These are phyloP conservation scores for Colletotrichum sp. DNA, from an alignment of 2,329 filamentous ascomycete species.

Conservation along the genomic window DNA sequence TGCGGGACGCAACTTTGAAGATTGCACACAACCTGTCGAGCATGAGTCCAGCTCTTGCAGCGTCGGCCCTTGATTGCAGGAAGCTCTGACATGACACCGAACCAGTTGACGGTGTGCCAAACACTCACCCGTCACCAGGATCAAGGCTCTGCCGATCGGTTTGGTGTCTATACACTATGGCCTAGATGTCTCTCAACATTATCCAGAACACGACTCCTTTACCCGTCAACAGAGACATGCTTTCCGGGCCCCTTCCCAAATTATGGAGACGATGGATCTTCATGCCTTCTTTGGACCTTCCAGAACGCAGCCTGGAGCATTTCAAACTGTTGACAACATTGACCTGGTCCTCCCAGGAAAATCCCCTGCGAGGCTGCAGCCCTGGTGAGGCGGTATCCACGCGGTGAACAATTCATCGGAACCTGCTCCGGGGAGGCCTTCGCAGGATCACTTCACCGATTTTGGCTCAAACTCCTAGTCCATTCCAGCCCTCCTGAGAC, in stretches of 20 bases:
- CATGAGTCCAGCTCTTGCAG: not conserved
- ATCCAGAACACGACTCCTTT: not conserved
- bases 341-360: not conserved
- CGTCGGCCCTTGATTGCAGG: not conserved
- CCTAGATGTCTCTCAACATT: not conserved
- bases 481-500: not conserved
- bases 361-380: not conserved
- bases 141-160: not conserved
- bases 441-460: not conserved
- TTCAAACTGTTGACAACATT: not conserved
- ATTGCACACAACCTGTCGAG: not conserved
- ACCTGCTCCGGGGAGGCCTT: constrained; percentile 1
- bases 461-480: not conserved
- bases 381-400: not conserved
- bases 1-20: not conserved
- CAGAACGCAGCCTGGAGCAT: not conserved
- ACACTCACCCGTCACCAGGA: not conserved
- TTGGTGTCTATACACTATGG: not conserved
- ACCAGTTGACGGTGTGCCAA: not conserved
- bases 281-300: not conserved
- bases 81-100: not conserved
- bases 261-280: not conserved
- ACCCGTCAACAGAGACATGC: not conserved
- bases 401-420: not conserved
- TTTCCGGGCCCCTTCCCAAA: not conserved